phyloP scores from a whole-genome alignment of 805 yeast genomes.

The Starmerella vitae region DNA sequence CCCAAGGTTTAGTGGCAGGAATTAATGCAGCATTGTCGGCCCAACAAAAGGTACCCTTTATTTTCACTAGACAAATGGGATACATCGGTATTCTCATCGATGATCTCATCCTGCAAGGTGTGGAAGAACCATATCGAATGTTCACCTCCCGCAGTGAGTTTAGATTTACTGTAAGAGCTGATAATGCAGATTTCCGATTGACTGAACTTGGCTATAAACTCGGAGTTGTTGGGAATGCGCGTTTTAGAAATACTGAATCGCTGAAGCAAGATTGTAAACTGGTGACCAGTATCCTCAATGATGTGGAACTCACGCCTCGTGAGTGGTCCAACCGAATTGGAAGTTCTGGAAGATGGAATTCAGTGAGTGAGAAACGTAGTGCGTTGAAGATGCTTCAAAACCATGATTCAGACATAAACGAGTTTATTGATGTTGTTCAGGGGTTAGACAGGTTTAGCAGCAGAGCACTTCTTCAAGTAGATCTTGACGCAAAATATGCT shows the following conservation, averaged over 20 bases:
- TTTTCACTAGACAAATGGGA: constrained; percentile 64
- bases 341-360: constrained; percentile 29
- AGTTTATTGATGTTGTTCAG: constrained; percentile 28
- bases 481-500: constrained; percentile 69
- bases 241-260: constrained; percentile 38
- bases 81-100: constrained; percentile 87
- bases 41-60: constrained; percentile 33
- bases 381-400: constrained; percentile 26
- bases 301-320: constrained; percentile 37
- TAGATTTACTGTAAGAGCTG: constrained; percentile 77
- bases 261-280: constrained; percentile 37
- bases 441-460: constrained; percentile 29
- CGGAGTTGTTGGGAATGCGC: constrained; percentile 51
- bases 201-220: constrained; percentile 51
- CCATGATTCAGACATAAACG: constrained; percentile 57
- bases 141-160: constrained; percentile 93
- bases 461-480: constrained; percentile 45
- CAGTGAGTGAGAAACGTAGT: constrained; percentile 37
- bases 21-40: constrained; percentile 71
- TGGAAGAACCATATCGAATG: constrained; percentile 95
- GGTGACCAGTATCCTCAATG: constrained; percentile 35
- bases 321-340: constrained; percentile 48
- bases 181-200: constrained; percentile 80
- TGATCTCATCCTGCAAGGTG: constrained; percentile 89
- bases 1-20: constrained; percentile 93